Conservation (phyloP, 2,329 filamentous ascomycete species). For the Fusarium acutatum region DNA sequence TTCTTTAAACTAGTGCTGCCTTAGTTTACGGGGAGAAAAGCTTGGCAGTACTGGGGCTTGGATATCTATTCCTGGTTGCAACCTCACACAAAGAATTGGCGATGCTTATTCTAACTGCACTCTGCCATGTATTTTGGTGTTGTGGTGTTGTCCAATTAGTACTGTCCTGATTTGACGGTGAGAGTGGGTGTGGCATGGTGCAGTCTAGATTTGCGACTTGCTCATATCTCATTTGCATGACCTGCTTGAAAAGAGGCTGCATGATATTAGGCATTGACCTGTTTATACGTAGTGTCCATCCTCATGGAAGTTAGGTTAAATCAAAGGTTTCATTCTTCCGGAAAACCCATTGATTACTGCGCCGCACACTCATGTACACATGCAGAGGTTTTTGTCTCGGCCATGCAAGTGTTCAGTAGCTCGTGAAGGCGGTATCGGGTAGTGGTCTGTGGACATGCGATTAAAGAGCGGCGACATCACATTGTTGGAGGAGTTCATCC, state of each 20-base stretch:
- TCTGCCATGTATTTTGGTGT: background rate
- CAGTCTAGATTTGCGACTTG: conserved; percentile 10
- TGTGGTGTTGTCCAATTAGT: background rate
- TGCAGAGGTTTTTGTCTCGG: conserved; percentile 2
- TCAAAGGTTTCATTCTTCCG: background rate
- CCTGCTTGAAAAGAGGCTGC: background rate
- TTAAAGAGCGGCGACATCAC: conserved; percentile 13
- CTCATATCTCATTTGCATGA: conserved; percentile 10
- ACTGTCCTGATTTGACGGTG: background rate
- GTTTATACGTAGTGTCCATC: background rate
- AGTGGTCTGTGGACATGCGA: background rate
- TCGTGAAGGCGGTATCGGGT: background rate
- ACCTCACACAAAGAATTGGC: background rate
- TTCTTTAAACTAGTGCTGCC: conserved; percentile 17
- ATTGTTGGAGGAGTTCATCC: background rate
- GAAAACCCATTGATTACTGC: background rate
- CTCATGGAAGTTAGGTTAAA: background rate
- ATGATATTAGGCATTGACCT: background rate
- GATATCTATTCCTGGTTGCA: conserved; percentile 9
- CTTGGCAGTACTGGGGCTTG: conserved; percentile 34
- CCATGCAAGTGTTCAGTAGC: background rate
- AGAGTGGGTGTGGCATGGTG: background rate
- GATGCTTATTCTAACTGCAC: background rate
- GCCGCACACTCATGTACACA: conserved; percentile 1
- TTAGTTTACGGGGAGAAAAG: conserved; percentile 32